Conservation (phyloP, 2,329 filamentous ascomycete genomes). For the Colletotrichum gigasporum region DNA sequence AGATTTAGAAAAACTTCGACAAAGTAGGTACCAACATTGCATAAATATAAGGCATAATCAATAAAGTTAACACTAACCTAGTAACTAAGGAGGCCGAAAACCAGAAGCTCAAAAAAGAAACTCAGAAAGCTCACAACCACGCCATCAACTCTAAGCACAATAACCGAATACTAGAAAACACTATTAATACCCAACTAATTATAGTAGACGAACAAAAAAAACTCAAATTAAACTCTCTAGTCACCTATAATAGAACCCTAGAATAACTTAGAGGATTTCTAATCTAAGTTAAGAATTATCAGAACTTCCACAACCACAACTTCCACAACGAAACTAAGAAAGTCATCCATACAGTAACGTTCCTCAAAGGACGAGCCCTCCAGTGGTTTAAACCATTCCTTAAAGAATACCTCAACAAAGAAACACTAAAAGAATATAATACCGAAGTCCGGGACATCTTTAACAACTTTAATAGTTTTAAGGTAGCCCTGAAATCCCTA, state of each 20-base stretch:
- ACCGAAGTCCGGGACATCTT: neutral
- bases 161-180: too few species aligned
- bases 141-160: too few species aligned
- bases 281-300: neutral
- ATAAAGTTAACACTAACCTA: too few species aligned
- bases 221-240: neutral
- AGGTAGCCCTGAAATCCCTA: neutral
- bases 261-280: neutral
- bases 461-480: neutral
- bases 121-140: too few species aligned
- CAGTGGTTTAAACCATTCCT: neutral
- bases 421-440: neutral
- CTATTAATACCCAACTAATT: neutral
- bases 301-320: neutral
- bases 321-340: neutral
- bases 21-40: too few species aligned
- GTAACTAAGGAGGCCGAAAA: too few species aligned
- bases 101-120: too few species aligned
- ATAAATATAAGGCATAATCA: too few species aligned
- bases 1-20: too few species aligned
- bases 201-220: neutral
- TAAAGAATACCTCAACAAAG: neutral
- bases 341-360: neutral
- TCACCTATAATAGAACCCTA: neutral
- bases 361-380: neutral